Evolutionary conservation across 164 flowering plant genomes (phyloP).

Genomic region (Magnolia kwangsiensis): DNA sequence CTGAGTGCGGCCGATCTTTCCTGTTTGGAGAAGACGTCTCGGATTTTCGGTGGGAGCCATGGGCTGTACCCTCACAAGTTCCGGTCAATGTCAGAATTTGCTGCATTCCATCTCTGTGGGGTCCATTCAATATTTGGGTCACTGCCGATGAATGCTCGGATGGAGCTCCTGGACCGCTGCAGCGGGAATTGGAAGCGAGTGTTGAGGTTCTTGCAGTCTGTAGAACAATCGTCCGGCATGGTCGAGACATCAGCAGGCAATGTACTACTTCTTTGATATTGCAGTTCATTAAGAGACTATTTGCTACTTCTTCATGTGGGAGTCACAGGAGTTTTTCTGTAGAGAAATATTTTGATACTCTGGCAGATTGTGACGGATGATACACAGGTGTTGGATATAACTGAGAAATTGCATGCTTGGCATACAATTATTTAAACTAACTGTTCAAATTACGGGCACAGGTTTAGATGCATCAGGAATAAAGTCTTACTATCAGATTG

Average conservation of each 20-base stretch:
- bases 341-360: too few relatives aligned
- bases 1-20: constrained; percentile 63
- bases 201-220: constrained; percentile 78
- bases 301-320: background rate
- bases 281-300: background rate
- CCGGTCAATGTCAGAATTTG: constrained; percentile 72
- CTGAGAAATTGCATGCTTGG: background rate
- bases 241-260: constrained; percentile 83
- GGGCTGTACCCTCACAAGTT: constrained; percentile 53
- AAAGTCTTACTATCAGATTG: too few relatives aligned
- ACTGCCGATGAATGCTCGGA: constrained; percentile 32
- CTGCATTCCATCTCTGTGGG: constrained; percentile 61
- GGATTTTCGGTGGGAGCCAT: constrained; percentile 52
- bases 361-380: too few relatives aligned
- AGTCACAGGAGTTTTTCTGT: background rate
- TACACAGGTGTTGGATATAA: too few relatives aligned
- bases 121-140: constrained; percentile 39
- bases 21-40: constrained; percentile 62
- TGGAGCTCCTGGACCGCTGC: constrained; percentile 55
- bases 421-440: too few relatives aligned
- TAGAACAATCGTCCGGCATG: constrained; percentile 65
- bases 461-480: too few relatives aligned
- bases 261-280: constrained; percentile 55
- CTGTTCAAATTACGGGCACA: too few relatives aligned
- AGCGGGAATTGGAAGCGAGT: constrained; percentile 83